Base-by-base conservation (phyloP, 176 grass and related monocot species). In the Cenchrus americanus region DNA sequence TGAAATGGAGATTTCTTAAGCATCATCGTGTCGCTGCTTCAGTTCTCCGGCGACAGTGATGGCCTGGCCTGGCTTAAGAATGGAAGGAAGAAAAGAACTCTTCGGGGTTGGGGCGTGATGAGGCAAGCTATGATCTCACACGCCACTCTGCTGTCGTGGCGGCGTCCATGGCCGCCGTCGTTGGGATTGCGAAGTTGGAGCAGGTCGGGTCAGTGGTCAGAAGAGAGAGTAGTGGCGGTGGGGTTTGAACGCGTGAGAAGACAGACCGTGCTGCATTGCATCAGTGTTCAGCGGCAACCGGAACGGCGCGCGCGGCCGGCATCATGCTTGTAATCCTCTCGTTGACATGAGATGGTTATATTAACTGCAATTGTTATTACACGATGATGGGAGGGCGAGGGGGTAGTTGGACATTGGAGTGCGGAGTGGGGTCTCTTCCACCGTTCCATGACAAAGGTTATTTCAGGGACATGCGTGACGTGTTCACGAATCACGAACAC, bases 41-140 rank as follows among this genome's bases (percentile, higher is more conserved):
- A 26, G 71, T 53, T 26, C 8, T 67, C 23, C 26, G 46, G 75
- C 75, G 58, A 73, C 66, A 44, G 13, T 48, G 78, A 61, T 12
- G 9, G n/a, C 24, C 58, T 0, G 67, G 6, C 52, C 26, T 69
- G 59, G 21, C 82, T 61, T 67, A 69, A 69, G 4, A 60, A 67
- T 21, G 26, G 27, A 89, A 78, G 79, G 68, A 69, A 80, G 27
- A 24, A 18, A 0, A 24, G 2, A 13, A 46, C 85, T 5, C 41
- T 40, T 77, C 77, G 4, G 4, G 71, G 34, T 37, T 37, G 34
- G 34, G 34, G 34, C 34, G 34, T 37, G 27, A 24, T 75, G 82
- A 89, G 76, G 62, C 30, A 80, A 69, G 76, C 42, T 88, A 79
- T 60, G 75, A 80, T 84, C 41, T 73, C 59, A 66, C 50, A 80